Conservation (phyloP, 148 eudicot species). For the Camellia lanceoleosa region DNA sequence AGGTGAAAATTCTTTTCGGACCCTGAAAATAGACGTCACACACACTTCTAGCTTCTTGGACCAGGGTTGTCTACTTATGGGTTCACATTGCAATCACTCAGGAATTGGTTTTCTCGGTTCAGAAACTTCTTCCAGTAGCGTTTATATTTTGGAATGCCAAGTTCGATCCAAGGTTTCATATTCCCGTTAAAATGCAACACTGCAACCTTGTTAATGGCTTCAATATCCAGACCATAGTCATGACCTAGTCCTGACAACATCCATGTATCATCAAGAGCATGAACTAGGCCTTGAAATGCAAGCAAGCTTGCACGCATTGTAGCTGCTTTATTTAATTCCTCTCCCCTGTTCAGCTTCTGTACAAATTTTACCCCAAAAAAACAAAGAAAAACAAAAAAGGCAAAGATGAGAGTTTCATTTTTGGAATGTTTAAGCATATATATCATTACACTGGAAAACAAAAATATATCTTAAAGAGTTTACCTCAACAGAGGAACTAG, state of each 20-base stretch:
- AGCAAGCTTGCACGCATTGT: conserved; percentile 69
- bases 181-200: conserved; percentile 86
- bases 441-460: no score
- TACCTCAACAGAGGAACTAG: no score
- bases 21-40: neutral
- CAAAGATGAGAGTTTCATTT: no score
- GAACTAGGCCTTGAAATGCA: conserved; percentile 61
- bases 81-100: conserved; percentile 85
- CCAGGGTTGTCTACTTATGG: conserved; percentile 26
- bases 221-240: conserved; percentile 57
- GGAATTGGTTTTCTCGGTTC: conserved; percentile 52
- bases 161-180: conserved; percentile 99
- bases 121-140: conserved; percentile 63
- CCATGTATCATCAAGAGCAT: conserved; percentile 69
- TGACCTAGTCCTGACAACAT: conserved; percentile 83
- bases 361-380: neutral
- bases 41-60: neutral
- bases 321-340: conserved; percentile 37
- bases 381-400: no score
- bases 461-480: no score
- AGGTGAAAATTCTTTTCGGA: conserved; percentile 6
- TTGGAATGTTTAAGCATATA: no score
- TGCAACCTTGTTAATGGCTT: conserved; percentile 52
- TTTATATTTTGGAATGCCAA: conserved; percentile 75
- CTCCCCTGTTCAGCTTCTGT: conserved; percentile 39